Evolutionary conservation across 176 grass and related monocot species (phyloP).

Genomic region (Eleusine coracana): DNA sequence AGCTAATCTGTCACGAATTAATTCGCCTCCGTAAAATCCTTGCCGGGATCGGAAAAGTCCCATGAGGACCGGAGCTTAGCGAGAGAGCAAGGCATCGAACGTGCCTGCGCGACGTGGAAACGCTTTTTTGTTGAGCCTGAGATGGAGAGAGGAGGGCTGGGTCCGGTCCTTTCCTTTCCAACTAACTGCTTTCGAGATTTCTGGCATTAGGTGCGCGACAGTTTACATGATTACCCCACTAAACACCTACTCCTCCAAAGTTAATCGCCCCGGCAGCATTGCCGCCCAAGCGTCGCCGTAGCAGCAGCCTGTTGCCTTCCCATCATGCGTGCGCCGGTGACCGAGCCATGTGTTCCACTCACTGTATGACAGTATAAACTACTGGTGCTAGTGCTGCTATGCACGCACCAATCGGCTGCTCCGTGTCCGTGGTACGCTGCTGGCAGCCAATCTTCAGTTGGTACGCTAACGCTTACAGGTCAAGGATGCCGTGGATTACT

Average conservation of each 20-base stretch:
- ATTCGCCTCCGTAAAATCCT: background rate
- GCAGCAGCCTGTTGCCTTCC: background rate
- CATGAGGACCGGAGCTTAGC: background rate
- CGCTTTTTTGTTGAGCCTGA: slow-evolving; percentile 15
- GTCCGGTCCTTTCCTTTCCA: slow-evolving; percentile 1
- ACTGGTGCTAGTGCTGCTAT: background rate
- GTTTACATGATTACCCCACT: slow-evolving; percentile 35
- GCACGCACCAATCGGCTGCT: background rate
- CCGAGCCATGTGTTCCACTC: background rate
- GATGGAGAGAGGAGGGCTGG: background rate
- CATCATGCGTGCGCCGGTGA: background rate
- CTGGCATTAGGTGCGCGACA: slow-evolving; percentile 26
- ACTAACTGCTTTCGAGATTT: slow-evolving; percentile 41
- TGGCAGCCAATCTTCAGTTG: background rate
- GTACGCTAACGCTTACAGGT: background rate
- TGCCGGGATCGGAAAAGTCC: too few species aligned
- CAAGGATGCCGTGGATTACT: background rate
- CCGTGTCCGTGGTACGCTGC: background rate
- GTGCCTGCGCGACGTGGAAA: slow-evolving; percentile 7
- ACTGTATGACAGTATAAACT: background rate
- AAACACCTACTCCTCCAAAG: slow-evolving; percentile 29
- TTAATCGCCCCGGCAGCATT: slow-evolving; percentile 20
- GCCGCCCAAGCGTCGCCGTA: slow-evolving; percentile 4
- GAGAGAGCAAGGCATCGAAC: slow-evolving; percentile 4
- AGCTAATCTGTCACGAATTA: background rate